These are phyloP conservation scores for Colletotrichum filicis DNA, from an alignment of 2,329 filamentous ascomycete genomes.

Conservation along the genomic window DNA sequence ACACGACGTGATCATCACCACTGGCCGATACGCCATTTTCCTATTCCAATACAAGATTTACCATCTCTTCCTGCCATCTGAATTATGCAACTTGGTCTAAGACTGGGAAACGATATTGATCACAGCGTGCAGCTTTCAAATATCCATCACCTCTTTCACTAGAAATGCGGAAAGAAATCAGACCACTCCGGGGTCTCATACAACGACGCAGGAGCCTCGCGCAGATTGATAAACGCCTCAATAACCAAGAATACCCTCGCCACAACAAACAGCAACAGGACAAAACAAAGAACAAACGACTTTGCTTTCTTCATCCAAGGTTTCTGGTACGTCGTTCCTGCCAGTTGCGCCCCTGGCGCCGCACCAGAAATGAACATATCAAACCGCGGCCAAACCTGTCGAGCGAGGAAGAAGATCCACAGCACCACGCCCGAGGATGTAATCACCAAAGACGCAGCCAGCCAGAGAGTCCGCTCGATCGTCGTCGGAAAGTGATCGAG, in stretches of 20 bases:
- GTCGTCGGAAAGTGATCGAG: constrained; percentile 40
- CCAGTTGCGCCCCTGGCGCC: constrained; percentile 15
- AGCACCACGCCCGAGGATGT: constrained; percentile 22
- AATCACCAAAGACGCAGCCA: constrained; percentile 36
- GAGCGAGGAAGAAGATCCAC: constrained; percentile 34
- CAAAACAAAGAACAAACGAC: background rate
- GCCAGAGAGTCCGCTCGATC: constrained; percentile 39
- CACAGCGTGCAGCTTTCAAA: background rate
- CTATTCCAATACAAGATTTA: background rate
- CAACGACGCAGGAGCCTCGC: constrained; percentile 35
- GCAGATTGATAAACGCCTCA: constrained; percentile 40
- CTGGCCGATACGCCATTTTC: background rate
- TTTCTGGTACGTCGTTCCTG: background rate
- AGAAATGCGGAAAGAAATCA: constrained; percentile 39
- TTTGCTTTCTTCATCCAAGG: constrained; percentile 18
- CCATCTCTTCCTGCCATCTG: background rate
- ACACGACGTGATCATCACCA: background rate
- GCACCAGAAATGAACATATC: constrained; percentile 34
- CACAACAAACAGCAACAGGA: constrained; percentile 24
- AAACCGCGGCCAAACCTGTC: constrained; percentile 22
- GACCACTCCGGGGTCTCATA: constrained; percentile 40
- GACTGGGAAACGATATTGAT: background rate
- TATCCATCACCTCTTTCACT: background rate
- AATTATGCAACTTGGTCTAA: background rate
- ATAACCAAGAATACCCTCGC: constrained; percentile 39